These are phyloP conservation scores for Kodamaea alishanica DNA, from an alignment of 1,139 yeast genomes.

Conservation along the genomic window DNA sequence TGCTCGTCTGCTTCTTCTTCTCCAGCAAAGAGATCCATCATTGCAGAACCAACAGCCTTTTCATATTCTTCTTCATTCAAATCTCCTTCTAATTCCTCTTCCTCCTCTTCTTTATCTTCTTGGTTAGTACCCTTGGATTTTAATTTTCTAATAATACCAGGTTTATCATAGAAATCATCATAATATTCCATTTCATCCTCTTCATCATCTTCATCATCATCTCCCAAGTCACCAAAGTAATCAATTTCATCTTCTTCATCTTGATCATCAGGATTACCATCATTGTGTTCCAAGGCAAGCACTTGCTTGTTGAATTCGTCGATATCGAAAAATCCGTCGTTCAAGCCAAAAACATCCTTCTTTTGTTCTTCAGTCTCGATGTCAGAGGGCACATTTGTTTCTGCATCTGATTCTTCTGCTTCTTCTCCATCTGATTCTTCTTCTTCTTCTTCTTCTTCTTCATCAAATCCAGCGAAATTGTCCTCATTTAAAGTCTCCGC, in stretches of 20 bases:
- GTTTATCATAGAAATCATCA: slow-evolving; percentile 69
- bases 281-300: slow-evolving; percentile 60
- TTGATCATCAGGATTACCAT: slow-evolving; percentile 29
- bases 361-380: slow-evolving; percentile 12
- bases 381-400: slow-evolving; percentile 14
- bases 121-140: slow-evolving; percentile 14
- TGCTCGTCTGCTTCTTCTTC: slow-evolving; percentile 48
- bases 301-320: slow-evolving; percentile 84
- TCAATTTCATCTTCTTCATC: slow-evolving; percentile 61
- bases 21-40: slow-evolving; percentile 55
- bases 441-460: slow-evolving; percentile 12
- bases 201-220: slow-evolving; percentile 51
- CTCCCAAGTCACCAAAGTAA: slow-evolving; percentile 53
- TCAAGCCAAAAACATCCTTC: slow-evolving; percentile 62
- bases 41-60: slow-evolving; percentile 53
- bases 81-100: slow-evolving; percentile 33
- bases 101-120: slow-evolving; percentile 28
- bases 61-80: slow-evolving; percentile 47
- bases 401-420: slow-evolving; percentile 18
- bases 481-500: slow-evolving; percentile 9
- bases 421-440: slow-evolving; percentile 17
- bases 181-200: slow-evolving; percentile 68
- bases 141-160: slow-evolving; percentile 28
- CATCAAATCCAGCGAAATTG: slow-evolving; percentile 3
- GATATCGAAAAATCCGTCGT: slow-evolving; percentile 81